A percentile compares a stretch with the other conserved stretches of the same genome.
Conservation (phyloP, 73 alveolate species). For the Stentor coeruleus region DNA sequence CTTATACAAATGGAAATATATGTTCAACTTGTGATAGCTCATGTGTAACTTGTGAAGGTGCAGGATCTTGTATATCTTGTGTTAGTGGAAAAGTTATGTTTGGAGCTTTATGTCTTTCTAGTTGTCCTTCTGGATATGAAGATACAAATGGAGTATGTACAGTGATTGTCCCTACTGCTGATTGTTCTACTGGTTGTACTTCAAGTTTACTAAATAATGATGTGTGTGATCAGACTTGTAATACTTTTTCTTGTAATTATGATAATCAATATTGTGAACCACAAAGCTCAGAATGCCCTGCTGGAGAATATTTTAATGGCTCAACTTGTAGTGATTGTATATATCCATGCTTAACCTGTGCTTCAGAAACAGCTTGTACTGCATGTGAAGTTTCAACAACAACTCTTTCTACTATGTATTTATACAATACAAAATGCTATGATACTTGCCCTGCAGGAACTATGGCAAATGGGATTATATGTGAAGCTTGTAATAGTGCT, state of each 20-base stretch:
- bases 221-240: background rate
- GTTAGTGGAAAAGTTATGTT: background rate
- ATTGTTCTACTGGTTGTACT: conserved; percentile 15
- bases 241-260: background rate
- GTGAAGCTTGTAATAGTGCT: conserved; percentile 11
- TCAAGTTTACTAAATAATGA: background rate
- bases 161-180: conserved; percentile 9
- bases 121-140: conserved; percentile 19
- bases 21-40: background rate
- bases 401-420: background rate
- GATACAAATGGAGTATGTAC: conserved; percentile 9
- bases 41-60: conserved; percentile 6
- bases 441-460: conserved; percentile 21
- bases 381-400: background rate
- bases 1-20: conserved; percentile 12
- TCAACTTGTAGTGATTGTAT: background rate
- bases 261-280: background rate
- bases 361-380: background rate
- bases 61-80: background rate
- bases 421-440: background rate
- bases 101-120: background rate
- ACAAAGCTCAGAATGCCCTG: background rate
- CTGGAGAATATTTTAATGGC: conserved; percentile 8
- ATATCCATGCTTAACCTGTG: conserved; percentile 1
- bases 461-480: background rate